phyloP scores from a whole-genome alignment of 225 moss, liverwort and hornwort genomes.

The Marchantia paleacea region DNA sequence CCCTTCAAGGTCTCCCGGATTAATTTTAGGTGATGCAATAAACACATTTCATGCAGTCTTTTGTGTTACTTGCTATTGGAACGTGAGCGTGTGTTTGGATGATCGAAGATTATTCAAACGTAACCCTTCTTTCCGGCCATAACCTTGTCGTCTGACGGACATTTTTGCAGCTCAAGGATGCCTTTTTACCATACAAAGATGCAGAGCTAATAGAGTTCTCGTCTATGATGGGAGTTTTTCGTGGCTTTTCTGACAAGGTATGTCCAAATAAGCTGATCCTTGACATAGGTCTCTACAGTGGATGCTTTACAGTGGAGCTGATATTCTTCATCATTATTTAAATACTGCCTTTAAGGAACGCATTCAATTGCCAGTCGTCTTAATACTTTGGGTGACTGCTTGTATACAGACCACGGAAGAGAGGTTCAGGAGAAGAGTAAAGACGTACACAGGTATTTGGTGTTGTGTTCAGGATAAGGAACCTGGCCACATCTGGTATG shows the following conservation, averaged over 20 bases:
- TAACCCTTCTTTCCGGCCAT: not conserved
- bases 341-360: not conserved
- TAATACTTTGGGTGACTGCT: not conserved
- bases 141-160: not conserved
- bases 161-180: slow-evolving; percentile 52
- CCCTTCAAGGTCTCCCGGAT: not conserved
- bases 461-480: slow-evolving; percentile 69
- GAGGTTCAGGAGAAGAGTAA: slow-evolving; percentile 62
- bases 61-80: not conserved
- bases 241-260: slow-evolving; percentile 64
- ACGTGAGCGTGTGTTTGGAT: not conserved
- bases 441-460: slow-evolving; percentile 88
- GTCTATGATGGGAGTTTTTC: slow-evolving; percentile 62
- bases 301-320: not conserved
- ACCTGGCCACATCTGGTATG: slow-evolving; percentile 93
- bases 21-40: not conserved
- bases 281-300: not conserved
- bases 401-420: slow-evolving; percentile 44
- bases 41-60: not conserved
- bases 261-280: not conserved
- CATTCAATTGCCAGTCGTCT: not conserved
- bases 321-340: not conserved
- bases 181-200: slow-evolving; percentile 51
- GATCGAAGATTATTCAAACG: not conserved
- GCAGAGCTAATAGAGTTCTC: slow-evolving; percentile 74